Percentiles rank a stretch among this genome's conserved stretches.
Evolutionary conservation across 805 yeast genomes (phyloP).

Genomic region (Sugiyamaella valdiviana): DNA sequence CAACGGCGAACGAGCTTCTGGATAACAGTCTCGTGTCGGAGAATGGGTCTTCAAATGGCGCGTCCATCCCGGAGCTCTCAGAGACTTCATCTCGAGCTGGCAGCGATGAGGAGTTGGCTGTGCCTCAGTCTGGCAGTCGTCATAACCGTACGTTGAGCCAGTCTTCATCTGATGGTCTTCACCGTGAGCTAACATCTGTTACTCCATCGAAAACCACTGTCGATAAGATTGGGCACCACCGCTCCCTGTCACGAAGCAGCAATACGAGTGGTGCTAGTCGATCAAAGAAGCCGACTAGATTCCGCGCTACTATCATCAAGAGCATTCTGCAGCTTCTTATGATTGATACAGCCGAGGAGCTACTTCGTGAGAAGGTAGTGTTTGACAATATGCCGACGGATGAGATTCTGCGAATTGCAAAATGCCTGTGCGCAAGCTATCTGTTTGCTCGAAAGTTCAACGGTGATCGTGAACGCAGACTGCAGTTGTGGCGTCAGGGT

Average conservation of each 20-base stretch:
- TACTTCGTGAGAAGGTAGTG: slow-evolving; percentile 57
- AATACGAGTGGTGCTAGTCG: neutral
- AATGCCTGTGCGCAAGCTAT: slow-evolving; percentile 61
- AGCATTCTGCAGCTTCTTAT: slow-evolving; percentile 85
- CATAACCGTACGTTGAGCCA: no score
- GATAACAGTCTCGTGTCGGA: slow-evolving; percentile 21
- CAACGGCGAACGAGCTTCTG: slow-evolving; percentile 83
- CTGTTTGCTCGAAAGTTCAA: slow-evolving; percentile 82
- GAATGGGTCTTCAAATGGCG: neutral
- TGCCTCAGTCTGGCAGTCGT: slow-evolving; percentile 3
- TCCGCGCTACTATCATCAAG: slow-evolving; percentile 76
- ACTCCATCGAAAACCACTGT: neutral
- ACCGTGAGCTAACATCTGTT: slow-evolving; percentile 12
- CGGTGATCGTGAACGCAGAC: slow-evolving; percentile 78
- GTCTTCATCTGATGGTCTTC: slow-evolving; percentile 13
- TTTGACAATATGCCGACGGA: slow-evolving; percentile 63
- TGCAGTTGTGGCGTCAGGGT: slow-evolving; percentile 86
- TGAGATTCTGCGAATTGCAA: slow-evolving; percentile 54
- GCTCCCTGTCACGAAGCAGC: slow-evolving; percentile 1
- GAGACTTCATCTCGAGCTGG: neutral
- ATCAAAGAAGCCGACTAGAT: slow-evolving; percentile 41
- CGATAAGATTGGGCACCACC: slow-evolving; percentile 1
- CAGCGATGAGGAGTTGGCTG: neutral
- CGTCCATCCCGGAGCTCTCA: neutral
- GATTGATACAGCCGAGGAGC: slow-evolving; percentile 79